A percentile compares a stretch with the other conserved stretches of the same genome.
Evolutionary conservation across 345 rosid species (phyloP).

Genomic region (Eucalyptus regnans): DNA sequence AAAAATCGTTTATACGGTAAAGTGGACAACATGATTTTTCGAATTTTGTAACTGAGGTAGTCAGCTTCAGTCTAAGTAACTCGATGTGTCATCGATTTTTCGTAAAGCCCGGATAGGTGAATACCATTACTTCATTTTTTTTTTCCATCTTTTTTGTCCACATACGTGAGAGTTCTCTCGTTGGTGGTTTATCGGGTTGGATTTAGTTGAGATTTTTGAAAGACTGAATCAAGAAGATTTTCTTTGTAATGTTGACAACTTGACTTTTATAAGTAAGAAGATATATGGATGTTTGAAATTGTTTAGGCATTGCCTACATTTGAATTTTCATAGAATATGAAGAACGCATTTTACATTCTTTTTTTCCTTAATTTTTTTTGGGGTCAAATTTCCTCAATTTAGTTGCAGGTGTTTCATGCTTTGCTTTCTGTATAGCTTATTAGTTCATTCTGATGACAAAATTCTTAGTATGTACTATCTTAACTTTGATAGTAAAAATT

Average conservation of each 20-base stretch:
- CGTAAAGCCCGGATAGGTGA: neutral
- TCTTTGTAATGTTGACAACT: neutral
- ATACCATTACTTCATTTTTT: neutral
- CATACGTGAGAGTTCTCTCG: neutral
- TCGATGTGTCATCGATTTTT: neutral
- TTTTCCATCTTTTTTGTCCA: neutral
- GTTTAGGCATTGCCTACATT: neutral
- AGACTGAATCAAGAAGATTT: neutral
- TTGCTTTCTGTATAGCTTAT: neutral
- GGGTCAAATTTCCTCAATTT: neutral
- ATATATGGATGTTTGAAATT: neutral
- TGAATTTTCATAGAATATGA: neutral
- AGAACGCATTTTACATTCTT: fast-evolving
- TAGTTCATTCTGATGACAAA: neutral
- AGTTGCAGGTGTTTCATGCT: neutral
- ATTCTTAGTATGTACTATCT: neutral
- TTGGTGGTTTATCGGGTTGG: neutral
- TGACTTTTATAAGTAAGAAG: neutral
- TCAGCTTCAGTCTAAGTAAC: neutral
- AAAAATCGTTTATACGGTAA: neutral
- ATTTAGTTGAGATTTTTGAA: neutral
- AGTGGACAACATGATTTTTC: neutral
- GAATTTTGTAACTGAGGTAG: neutral
- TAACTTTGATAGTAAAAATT: neutral
- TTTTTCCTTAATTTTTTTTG: neutral